Conservation (phyloP, 768 basidiomycete species). For the Russula sp. region DNA sequence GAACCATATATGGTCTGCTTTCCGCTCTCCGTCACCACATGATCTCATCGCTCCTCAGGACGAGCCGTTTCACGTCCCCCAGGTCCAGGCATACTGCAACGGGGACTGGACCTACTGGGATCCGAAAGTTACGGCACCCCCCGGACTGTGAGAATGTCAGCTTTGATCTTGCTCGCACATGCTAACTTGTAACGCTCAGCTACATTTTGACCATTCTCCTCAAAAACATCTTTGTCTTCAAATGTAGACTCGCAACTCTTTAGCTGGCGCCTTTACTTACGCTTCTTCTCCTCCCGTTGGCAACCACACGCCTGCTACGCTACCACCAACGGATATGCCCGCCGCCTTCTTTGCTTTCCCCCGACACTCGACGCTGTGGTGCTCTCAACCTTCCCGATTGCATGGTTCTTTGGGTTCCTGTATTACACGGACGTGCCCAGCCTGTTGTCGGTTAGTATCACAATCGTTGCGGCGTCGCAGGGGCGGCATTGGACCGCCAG, state of each 20-base stretch:
- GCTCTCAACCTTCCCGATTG: constrained; percentile 73
- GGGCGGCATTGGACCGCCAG: constrained; percentile 64
- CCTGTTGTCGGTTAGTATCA: constrained; percentile 63
- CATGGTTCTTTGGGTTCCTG: constrained; percentile 88
- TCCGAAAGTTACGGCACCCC: constrained; percentile 94
- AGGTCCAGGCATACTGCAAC: constrained; percentile 92
- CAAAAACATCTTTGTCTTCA: constrained; percentile 62
- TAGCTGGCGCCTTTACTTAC: constrained; percentile 72
- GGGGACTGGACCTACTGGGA: constrained; percentile 83
- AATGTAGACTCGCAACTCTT: constrained; percentile 73
- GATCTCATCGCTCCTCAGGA: constrained; percentile 51
- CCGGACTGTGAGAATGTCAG: constrained; percentile 72
- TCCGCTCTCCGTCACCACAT: not conserved
- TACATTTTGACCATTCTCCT: constrained; percentile 70
- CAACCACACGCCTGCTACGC: constrained; percentile 59
- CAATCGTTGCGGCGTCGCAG: constrained; percentile 59
- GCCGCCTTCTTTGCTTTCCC: constrained; percentile 48
- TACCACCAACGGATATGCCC: constrained; percentile 65
- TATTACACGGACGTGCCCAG: constrained; percentile 94
- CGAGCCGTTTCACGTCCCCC: constrained; percentile 93
- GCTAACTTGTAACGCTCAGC: constrained; percentile 40
- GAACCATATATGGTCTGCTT: constrained; percentile 79
- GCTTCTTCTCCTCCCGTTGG: constrained; percentile 60
- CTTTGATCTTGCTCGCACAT: constrained; percentile 11
- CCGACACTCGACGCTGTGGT: constrained; percentile 63